Evolutionary conservation across 2,329 filamentous ascomycete species (phyloP).

Genomic region (Dissoconium aciculare): DNA sequence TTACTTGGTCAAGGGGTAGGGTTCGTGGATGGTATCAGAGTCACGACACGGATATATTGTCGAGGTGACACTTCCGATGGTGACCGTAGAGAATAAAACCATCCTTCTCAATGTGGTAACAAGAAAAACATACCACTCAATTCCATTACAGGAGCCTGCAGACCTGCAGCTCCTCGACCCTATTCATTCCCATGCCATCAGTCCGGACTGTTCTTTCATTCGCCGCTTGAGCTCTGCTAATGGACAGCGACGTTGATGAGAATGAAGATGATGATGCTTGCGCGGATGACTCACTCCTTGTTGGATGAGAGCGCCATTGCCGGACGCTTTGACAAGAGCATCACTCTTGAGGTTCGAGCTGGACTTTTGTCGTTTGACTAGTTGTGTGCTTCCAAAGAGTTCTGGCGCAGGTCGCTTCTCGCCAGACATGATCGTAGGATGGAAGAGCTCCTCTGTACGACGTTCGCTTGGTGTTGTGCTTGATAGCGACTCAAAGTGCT

Average conservation of each 20-base stretch:
- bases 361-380: conserved; percentile 79
- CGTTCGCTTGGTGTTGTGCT: too few relatives aligned
- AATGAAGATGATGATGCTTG: too few relatives aligned
- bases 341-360: conserved; percentile 41
- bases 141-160: conserved; percentile 90
- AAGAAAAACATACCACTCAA: conserved; percentile 63
- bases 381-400: conserved; percentile 62
- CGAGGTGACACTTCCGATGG: too few relatives aligned
- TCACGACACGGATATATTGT: too few relatives aligned
- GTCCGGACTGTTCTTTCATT: conserved; percentile 10
- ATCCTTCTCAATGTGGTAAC: not conserved
- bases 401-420: conserved; percentile 86
- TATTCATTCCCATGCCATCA: conserved; percentile 27
- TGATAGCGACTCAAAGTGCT: too few relatives aligned
- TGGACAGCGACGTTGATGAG: conserved; percentile 22
- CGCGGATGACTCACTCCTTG: conserved; percentile 44
- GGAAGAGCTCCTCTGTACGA: too few relatives aligned
- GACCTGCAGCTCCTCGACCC: conserved; percentile 63
- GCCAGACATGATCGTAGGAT: conserved; percentile 50
- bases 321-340: conserved; percentile 43
- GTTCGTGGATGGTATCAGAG: too few relatives aligned
- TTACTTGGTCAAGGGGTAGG: too few relatives aligned
- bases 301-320: conserved; percentile 50
- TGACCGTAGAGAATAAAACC: too few relatives aligned
- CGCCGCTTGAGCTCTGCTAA: conserved; percentile 14